Percentiles rank a stretch among this genome's conserved stretches.
Conservation (phyloP, 2,329 filamentous ascomycete genomes). For the Alternaria dauci region DNA sequence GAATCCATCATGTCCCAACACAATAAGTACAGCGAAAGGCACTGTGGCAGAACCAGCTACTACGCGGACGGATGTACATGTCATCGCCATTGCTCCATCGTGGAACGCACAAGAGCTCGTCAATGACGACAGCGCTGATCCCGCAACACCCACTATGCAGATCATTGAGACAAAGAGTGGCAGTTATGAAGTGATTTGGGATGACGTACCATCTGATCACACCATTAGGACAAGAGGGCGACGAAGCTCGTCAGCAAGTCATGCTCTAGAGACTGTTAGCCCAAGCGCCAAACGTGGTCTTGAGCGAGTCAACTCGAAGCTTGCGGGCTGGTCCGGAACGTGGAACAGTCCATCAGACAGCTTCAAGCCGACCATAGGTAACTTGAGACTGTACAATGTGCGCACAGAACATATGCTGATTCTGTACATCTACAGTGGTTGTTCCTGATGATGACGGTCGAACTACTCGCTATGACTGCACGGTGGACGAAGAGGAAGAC, state of each 20-base stretch:
- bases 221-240: conserved; percentile 6
- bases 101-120: conserved; percentile 6
- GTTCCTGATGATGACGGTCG: conserved; percentile 39
- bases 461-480: conserved; percentile 16
- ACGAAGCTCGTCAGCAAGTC: conserved; percentile 33
- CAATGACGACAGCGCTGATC: conserved; percentile 17
- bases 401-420: too few species aligned
- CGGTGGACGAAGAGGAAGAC: conserved; percentile 34
- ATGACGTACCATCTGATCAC: conserved; percentile 32
- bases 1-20: conserved; percentile 17
- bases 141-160: conserved; percentile 47
- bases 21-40: conserved; percentile 27
- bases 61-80: conserved; percentile 48
- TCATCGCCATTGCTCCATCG: conserved; percentile 39
- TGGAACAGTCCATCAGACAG: conserved; percentile 22
- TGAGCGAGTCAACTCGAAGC: conserved; percentile 43
- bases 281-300: conserved; percentile 31
- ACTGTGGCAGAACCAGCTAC: conserved; percentile 37
- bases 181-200: conserved; percentile 45
- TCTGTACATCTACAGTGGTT: conserved; percentile 15
- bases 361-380: conserved; percentile 35
- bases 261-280: conserved; percentile 22
- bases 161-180: conserved; percentile 39
- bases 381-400: accelerated
- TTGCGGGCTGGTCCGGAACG: conserved; percentile 40